Percentiles rank a stretch among this genome's conserved stretches.
These are phyloP conservation scores for Neonectria coccinea DNA, from an alignment of 2,329 filamentous ascomycete genomes.

Conservation along the genomic window DNA sequence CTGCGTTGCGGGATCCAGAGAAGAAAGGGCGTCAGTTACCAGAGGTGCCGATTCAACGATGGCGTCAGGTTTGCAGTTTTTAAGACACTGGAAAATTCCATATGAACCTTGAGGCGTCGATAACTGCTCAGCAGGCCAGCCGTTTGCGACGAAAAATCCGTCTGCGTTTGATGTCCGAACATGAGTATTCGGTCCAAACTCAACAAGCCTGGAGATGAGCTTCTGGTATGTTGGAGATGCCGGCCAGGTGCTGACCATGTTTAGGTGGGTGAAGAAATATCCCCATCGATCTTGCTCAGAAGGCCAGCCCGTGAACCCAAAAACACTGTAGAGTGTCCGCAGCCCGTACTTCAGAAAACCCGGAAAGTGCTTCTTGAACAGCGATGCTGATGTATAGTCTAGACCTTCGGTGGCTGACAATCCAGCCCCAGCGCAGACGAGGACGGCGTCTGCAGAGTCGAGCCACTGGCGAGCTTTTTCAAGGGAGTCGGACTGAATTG, in stretches of 20 bases:
- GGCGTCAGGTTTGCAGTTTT: constrained; percentile 35
- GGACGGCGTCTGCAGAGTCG: constrained; percentile 32
- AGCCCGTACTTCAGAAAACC: constrained; percentile 33
- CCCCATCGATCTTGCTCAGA: constrained; percentile 42
- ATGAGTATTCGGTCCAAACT: constrained; percentile 30
- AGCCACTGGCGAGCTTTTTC: constrained; percentile 30
- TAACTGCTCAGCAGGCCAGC: constrained; percentile 23
- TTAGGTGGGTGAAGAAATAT: constrained; percentile 40
- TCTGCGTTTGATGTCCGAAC: constrained; percentile 37
- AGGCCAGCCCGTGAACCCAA: constrained; percentile 34
- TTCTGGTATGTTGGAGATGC: constrained; percentile 29
- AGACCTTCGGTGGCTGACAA: constrained; percentile 39
- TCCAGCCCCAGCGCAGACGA: constrained; percentile 39
- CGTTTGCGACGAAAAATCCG: constrained; percentile 28
- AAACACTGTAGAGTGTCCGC: constrained; percentile 35
- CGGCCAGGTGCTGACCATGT: constrained; percentile 40
- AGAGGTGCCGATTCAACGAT: constrained; percentile 27
- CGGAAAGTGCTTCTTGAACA: constrained; percentile 34
- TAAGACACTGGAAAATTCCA: constrained; percentile 33
- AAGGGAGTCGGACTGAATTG: background rate
- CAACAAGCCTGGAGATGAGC: constrained; percentile 21
- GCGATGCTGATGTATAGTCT: constrained; percentile 34
- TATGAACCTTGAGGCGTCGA: constrained; percentile 33
- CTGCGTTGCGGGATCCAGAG: constrained; percentile 32
- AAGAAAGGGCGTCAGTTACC: constrained; percentile 13